These are phyloP conservation scores for Pseudogymnoascus sp. DNA, from an alignment of 2,329 filamentous ascomycete species.

Conservation along the genomic window DNA sequence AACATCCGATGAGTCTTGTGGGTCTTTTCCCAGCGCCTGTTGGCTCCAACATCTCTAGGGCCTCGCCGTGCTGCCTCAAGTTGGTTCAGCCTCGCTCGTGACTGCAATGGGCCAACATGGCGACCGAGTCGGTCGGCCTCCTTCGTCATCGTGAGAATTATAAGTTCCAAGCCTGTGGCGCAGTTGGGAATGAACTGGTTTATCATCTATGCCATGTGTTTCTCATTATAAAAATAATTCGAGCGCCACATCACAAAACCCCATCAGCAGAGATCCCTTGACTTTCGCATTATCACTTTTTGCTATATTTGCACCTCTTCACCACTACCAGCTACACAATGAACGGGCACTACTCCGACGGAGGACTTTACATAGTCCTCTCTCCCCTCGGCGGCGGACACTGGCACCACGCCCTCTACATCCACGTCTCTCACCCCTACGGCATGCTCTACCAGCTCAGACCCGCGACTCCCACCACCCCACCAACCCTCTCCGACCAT, in stretches of 20 bases:
- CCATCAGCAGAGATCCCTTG: background rate
- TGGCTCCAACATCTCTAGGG: background rate
- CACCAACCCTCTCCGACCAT: background rate
- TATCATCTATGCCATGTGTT: background rate
- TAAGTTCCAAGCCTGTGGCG: background rate
- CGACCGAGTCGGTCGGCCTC: background rate
- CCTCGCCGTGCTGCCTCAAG: background rate
- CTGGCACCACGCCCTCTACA: background rate
- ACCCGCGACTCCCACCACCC: background rate
- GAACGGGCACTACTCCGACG: background rate
- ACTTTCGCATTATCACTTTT: background rate
- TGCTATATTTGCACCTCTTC: background rate
- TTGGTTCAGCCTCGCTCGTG: background rate
- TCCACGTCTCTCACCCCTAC: slow-evolving; percentile 6
- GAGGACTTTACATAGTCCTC: background rate
- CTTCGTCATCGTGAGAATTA: background rate
- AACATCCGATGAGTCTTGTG: background rate
- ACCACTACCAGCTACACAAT: background rate
- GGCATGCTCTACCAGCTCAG: background rate
- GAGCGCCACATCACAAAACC: background rate
- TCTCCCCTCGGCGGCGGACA: background rate
- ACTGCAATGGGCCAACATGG: background rate
- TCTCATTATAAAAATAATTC: background rate
- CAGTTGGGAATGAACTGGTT: background rate
- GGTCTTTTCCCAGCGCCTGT: background rate